phyloP scores from a whole-genome alignment of 805 yeast species.

The Schizosaccharomyces pombe region DNA sequence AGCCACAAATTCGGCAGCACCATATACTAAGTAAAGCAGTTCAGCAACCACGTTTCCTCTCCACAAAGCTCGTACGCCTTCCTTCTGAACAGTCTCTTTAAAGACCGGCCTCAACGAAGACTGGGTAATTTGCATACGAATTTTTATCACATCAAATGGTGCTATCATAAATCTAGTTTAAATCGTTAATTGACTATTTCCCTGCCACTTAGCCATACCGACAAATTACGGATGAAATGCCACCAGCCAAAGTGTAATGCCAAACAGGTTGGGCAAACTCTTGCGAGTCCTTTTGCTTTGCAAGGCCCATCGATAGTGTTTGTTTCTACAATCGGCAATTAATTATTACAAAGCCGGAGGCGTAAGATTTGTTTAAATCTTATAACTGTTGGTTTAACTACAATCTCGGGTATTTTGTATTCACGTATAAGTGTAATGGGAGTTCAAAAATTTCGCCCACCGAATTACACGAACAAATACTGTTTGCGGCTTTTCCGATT shows the following conservation, averaged over 20 bases:
- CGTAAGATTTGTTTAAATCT: too few species aligned
- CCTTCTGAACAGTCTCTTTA: conserved; percentile 19
- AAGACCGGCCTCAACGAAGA: conserved; percentile 5
- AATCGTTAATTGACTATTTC: background rate
- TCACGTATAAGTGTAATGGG: too few species aligned
- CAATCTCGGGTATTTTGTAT: too few species aligned
- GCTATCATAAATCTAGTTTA: conserved; percentile 28
- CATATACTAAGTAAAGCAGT: conserved; percentile 59
- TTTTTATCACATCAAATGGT: conserved; percentile 59
- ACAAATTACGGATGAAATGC: background rate
- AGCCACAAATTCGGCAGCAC: conserved; percentile 61
- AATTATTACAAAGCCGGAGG: too few species aligned
- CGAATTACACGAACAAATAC: too few species aligned
- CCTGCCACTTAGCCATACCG: background rate
- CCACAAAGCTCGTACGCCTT: conserved; percentile 68
- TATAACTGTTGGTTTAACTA: too few species aligned
- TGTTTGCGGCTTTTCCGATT: too few species aligned
- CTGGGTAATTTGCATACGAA: conserved; percentile 34
- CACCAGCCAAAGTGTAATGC: conserved; percentile 1
- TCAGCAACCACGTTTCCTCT: conserved; percentile 91
- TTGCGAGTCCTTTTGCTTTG: too few species aligned
- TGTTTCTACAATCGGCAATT: too few species aligned
- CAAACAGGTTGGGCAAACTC: background rate
- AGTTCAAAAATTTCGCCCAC: too few species aligned
- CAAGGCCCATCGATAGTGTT: too few species aligned